Evolutionary conservation across 2,329 filamentous ascomycete species (phyloP), one percentile per base, ranked within the genome.

Genomic region (Pseudogymnoascus sp.): DNA sequence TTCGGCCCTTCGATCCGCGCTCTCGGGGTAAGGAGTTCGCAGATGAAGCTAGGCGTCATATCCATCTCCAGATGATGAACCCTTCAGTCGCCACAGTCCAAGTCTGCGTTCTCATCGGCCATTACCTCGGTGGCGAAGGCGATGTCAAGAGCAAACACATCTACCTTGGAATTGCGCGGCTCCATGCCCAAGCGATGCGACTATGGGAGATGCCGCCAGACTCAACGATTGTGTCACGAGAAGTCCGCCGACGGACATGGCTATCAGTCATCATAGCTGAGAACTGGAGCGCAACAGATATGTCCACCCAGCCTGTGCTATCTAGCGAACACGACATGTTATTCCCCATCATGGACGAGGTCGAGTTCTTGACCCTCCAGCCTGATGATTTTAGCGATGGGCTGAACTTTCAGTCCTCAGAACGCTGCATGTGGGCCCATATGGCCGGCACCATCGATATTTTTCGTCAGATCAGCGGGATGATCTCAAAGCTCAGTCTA

Each of bases 221-320:
- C 4, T 33, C 61, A 28, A 60, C 43, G 37, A 33, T 65, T 6
- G 40, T 67, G 16, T 31, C 43, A 10, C 61, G 62, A 22, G 64
- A 67, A 26, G 12, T 64, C 19, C 63, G 63, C 7, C 62, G 63
- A 38, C 60, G 64, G 11, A 67, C 62, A 3, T 66, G 65, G 59
- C 59, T 67, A 24, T 67, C 65, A 1, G 62, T 66, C 16, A 59
- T 64, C 2, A 66, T 67, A 28, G 60, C 65, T 7, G 65, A 65
- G n/a, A 61, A 60, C 41, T 68, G 66, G 65, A 68, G 62, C 33
- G 62, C 64, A 33, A 63, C 64, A 11, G 65, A 67, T 41, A 66
- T 64, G 64, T 66, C 65, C 2, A 62, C 60, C 6, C 33, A 56
- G 14, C 61, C 64, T n/a, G 61, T 59, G 4, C 24, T 35, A 26